Conservation (phyloP, 768 basidiomycete genomes). For the Lactarius deliciosus region DNA sequence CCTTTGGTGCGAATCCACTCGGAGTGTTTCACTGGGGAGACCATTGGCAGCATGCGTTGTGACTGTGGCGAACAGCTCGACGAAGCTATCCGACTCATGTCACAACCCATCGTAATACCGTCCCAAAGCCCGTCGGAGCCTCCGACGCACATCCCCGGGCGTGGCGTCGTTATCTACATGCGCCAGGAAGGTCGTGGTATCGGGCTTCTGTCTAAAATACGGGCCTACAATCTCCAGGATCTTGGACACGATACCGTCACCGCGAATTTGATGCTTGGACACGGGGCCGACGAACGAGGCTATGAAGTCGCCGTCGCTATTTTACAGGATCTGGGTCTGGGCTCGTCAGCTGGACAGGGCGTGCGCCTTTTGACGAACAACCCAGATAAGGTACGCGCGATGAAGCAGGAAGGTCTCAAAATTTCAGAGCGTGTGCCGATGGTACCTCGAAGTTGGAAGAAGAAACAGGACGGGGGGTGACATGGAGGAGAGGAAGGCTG, state of each 20-base stretch:
- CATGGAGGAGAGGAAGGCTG: slow-evolving; percentile 47
- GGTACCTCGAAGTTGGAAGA: slow-evolving; percentile 88
- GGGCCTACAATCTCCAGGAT: slow-evolving; percentile 97
- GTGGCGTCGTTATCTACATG: slow-evolving; percentile 92
- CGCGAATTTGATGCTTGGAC: slow-evolving; percentile 93
- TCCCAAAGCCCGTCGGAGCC: slow-evolving; percentile 35
- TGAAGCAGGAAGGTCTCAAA: slow-evolving; percentile 78
- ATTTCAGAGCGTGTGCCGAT: slow-evolving; percentile 88
- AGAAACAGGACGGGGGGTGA: slow-evolving; percentile 35
- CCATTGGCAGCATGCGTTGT: slow-evolving; percentile 96
- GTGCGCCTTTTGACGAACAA: slow-evolving; percentile 93
- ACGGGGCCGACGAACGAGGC: slow-evolving; percentile 88
- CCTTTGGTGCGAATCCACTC: slow-evolving; percentile 96
- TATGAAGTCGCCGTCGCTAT: slow-evolving; percentile 93
- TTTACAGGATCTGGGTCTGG: slow-evolving; percentile 81
- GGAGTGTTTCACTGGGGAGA: slow-evolving; percentile 98
- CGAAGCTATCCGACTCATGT: slow-evolving; percentile 91
- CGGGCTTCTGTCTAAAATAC: slow-evolving; percentile 91
- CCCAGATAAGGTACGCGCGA: slow-evolving; percentile 91
- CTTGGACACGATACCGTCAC: slow-evolving; percentile 98
- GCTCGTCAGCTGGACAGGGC: slow-evolving; percentile 51
- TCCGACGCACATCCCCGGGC: slow-evolving; percentile 63
- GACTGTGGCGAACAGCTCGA: slow-evolving; percentile 99
- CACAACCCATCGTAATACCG: slow-evolving; percentile 59
- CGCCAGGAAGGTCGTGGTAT: slow-evolving; percentile 98